Conservation (phyloP, 2,329 filamentous ascomycete genomes). For the Lachnellula hyalina region DNA sequence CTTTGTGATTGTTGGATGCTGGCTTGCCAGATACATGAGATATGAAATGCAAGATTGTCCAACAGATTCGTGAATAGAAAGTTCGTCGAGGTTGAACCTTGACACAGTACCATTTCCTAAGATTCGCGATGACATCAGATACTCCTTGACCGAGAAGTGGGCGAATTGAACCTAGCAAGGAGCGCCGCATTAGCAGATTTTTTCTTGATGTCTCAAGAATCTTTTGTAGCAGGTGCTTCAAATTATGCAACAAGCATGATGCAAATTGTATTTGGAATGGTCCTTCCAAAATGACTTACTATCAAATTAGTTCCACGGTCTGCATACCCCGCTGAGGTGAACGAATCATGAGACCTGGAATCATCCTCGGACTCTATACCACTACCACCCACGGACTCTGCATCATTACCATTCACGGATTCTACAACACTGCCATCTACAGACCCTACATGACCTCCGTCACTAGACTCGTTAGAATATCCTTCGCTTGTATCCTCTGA, state of each 20-base stretch:
- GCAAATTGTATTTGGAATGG: too few relatives aligned
- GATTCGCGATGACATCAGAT: background rate
- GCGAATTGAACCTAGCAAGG: background rate
- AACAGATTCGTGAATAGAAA: too few relatives aligned
- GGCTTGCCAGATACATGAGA: too few relatives aligned
- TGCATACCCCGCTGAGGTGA: too few relatives aligned
- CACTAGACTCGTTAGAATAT: background rate
- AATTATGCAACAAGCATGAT: background rate
- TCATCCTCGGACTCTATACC: too few relatives aligned
- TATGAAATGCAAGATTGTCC: too few relatives aligned
- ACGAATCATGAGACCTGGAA: too few relatives aligned
- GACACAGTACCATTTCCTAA: background rate
- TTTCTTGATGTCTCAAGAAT: background rate
- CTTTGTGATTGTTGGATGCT: too few relatives aligned
- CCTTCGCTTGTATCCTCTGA: background rate
- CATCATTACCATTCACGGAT: background rate
- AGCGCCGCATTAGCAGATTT: background rate
- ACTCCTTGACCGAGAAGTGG: constrained; percentile 2
- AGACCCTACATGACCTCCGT: background rate
- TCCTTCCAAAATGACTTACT: too few relatives aligned
- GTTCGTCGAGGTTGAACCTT: too few relatives aligned
- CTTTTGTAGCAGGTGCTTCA: background rate
- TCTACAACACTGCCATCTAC: background rate
- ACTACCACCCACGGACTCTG: too few relatives aligned
- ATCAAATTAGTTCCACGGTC: too few relatives aligned